phyloP scores from a whole-genome alignment of 202 grass and related monocot species.

The Musa balbisiana region DNA sequence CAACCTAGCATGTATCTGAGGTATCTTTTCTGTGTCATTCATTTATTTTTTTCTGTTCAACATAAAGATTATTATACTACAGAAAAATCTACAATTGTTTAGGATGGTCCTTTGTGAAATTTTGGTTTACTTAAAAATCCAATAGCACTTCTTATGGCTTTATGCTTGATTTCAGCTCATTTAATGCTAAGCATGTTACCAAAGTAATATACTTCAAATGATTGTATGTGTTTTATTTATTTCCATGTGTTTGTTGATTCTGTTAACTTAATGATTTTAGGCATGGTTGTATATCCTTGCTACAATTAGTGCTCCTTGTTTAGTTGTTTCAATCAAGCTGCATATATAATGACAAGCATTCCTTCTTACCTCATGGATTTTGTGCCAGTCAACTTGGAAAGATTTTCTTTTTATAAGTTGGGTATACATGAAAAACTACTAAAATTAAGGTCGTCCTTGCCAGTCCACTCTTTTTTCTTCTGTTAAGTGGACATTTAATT shows the following conservation, averaged over 20 bases:
- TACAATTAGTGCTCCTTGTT: no score
- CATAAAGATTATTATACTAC: no score
- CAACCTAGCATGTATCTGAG: background rate
- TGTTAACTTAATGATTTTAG: background rate
- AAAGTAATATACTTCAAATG: background rate
- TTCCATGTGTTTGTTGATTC: background rate
- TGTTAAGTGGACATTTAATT: slow-evolving; percentile 16
- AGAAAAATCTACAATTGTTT: no score
- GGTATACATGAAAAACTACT: background rate
- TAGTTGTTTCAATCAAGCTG: no score
- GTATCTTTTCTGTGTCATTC: background rate
- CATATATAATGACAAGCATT: no score
- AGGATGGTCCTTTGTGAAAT: no score
- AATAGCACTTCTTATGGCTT: no score
- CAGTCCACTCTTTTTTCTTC: background rate
- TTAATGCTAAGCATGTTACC: no score
- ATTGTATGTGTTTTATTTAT: background rate
- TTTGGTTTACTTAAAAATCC: no score
- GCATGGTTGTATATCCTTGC: no score
- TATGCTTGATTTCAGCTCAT: no score
- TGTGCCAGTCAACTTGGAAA: background rate
- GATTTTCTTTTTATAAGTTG: background rate
- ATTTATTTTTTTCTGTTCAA: background rate
- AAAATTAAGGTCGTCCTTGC: background rate
- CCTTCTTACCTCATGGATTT: background rate